Evolutionary conservation across 768 basidiomycete genomes (phyloP).

Genomic region (Stropharia rugosoannulata): DNA sequence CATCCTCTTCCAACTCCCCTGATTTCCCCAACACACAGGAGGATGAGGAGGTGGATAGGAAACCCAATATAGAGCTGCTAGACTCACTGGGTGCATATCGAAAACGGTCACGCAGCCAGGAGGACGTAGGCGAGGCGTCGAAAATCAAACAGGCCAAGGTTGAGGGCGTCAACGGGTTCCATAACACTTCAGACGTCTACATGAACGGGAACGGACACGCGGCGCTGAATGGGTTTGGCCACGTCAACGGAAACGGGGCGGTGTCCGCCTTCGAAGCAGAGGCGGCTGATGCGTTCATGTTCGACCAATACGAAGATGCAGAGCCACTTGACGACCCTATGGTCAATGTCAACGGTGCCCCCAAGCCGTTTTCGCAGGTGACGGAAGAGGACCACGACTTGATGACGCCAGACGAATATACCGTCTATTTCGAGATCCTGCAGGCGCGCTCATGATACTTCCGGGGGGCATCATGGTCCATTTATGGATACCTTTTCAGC

Average conservation of each 20-base stretch:
- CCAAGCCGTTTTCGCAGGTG: constrained; percentile 73
- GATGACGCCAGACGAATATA: constrained; percentile 94
- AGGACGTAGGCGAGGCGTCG: constrained; percentile 47
- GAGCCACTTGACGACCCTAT: constrained; percentile 53
- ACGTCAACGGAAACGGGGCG: constrained; percentile 11
- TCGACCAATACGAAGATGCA: constrained; percentile 19
- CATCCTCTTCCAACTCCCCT: constrained; percentile 41
- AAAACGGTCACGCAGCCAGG: constrained; percentile 69
- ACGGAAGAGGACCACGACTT: constrained; percentile 91
- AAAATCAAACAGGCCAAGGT: constrained; percentile 45
- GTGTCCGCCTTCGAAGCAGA: constrained; percentile 3
- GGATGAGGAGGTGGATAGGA: constrained; percentile 64
- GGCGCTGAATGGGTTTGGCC: constrained; percentile 20
- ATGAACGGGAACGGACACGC: constrained; percentile 14
- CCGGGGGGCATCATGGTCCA: too few relatives aligned
- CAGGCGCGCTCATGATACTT: constrained; percentile 39
- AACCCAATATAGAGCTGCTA: constrained; percentile 63
- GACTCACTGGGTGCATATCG: constrained; percentile 71
- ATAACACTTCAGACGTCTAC: background rate
- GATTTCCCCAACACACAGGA: constrained; percentile 35
- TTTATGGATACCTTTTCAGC: too few relatives aligned
- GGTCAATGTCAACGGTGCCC: constrained; percentile 75
- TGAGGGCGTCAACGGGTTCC: constrained; percentile 16
- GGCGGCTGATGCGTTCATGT: constrained; percentile 19
- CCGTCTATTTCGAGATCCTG: constrained; percentile 72